Percentiles rank a stretch among this genome's conserved stretches.
Evolutionary conservation across 2,329 filamentous ascomycete species (phyloP).

Genomic region (Colletotrichum endophyticum): DNA sequence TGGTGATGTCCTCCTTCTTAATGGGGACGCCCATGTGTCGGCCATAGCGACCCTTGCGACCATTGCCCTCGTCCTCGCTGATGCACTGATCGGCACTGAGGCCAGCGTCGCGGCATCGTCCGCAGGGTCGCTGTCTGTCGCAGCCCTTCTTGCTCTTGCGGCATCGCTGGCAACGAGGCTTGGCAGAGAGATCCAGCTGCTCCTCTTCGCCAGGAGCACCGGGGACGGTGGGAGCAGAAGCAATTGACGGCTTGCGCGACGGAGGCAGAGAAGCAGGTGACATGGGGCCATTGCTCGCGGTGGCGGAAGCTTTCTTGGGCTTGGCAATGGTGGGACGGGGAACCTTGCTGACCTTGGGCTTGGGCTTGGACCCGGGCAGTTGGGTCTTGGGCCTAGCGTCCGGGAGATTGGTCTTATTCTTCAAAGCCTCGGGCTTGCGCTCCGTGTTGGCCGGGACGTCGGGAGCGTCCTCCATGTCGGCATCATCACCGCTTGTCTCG

Average conservation of each 20-base stretch:
- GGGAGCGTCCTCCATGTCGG: slow-evolving; percentile 49
- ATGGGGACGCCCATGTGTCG: slow-evolving; percentile 73
- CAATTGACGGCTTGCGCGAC: slow-evolving; percentile 77
- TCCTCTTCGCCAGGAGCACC: slow-evolving; percentile 80
- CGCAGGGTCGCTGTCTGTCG: slow-evolving; percentile 93
- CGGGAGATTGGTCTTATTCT: slow-evolving; percentile 34
- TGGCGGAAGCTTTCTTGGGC: slow-evolving; percentile 51
- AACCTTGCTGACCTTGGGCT: slow-evolving; percentile 47
- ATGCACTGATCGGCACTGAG: slow-evolving; percentile 93
- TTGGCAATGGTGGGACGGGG: slow-evolving; percentile 45
- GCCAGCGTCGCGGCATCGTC: slow-evolving; percentile 93
- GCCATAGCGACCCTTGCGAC: slow-evolving; percentile 90
- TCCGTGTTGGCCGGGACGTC: slow-evolving; percentile 39
- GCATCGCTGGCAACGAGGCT: slow-evolving; percentile 96
- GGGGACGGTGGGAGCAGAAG: slow-evolving; percentile 56
- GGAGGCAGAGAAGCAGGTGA: slow-evolving; percentile 72
- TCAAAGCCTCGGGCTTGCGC: slow-evolving; percentile 44
- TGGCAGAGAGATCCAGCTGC: slow-evolving; percentile 89
- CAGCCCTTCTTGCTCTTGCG: slow-evolving; percentile 99
- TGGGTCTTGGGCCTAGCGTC: slow-evolving; percentile 45
- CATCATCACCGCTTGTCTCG: slow-evolving; percentile 64
- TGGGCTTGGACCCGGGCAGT: slow-evolving; percentile 40
- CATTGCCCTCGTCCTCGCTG: slow-evolving; percentile 97
- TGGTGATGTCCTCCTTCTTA: slow-evolving; percentile 57
- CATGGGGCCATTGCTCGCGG: slow-evolving; percentile 48